Evolutionary conservation across 1,284 basidiomycete species (phyloP), one percentile per base, ranked within the genome.

Genomic region (Tilletiaria anomala): DNA sequence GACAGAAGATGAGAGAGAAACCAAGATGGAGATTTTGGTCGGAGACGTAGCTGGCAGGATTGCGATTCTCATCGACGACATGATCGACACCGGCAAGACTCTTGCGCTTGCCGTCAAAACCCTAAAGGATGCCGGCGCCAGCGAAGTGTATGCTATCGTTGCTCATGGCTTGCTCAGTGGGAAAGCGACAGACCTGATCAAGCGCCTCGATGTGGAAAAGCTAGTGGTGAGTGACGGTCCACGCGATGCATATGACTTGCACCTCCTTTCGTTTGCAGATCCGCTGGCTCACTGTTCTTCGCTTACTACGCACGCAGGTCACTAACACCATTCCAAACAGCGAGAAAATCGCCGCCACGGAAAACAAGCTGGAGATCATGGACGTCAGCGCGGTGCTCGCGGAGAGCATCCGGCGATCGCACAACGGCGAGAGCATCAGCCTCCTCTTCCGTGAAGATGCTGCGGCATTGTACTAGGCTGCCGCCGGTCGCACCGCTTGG

Each of bases 51-150:
- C 75, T 56, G 87, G 82, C 70, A 89, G 89, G 73, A 53, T 54
- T 1, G 88, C 85, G 21, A 91, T 97, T 59, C 73, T 97, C 37
- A 82, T 97, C 21, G 91, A 97, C 68, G 91, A 97, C 67, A 96
- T 97, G 87, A 82, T 94, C 63, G 93, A 97, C 68, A 88, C 86
- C 4, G 91, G 89, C 2, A 76, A 75, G 46, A 97, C 93, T 2
- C 75, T 97, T 18, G 72, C 78, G 10, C 72, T 94, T 14, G 91
- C 91, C 20, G 82, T 80, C 10, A 78, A 78, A 41, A 84, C 87
- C 3, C 72, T 97, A 47, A 74, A 79, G 45, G 84, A 89, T 52
- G 82, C 83, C 43, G 91, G 93, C 22, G 91, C 88, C 2, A 80
- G 76, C 59, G 77, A 79, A 31, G 79, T 94, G 15, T 82, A 91